phyloP scores from a whole-genome alignment of 1,284 basidiomycete species.

The Austroboletus novae-zelandiae region DNA sequence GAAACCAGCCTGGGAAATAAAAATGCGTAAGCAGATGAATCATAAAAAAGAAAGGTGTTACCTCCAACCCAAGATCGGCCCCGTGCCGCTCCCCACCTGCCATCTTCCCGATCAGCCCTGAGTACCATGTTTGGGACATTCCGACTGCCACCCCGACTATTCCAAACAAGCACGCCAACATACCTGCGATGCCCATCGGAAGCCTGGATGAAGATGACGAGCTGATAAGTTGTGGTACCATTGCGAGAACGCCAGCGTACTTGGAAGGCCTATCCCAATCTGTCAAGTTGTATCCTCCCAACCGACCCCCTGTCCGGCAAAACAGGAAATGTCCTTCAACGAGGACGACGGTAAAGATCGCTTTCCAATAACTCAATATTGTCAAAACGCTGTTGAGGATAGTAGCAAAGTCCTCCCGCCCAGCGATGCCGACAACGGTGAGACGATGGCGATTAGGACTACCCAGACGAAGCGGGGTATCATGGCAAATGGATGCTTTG shows the following conservation, averaged over 20 bases:
- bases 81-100: slow-evolving; percentile 39
- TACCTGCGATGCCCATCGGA: slow-evolving; percentile 55
- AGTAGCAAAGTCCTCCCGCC: slow-evolving; percentile 57
- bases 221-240: background rate
- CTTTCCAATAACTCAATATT: slow-evolving; percentile 63
- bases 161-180: slow-evolving; percentile 47
- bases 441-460: slow-evolving; percentile 48
- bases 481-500: slow-evolving; percentile 49
- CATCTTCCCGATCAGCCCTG: slow-evolving; percentile 45
- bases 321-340: slow-evolving; percentile 60
- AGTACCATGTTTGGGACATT: slow-evolving; percentile 53
- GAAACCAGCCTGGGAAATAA: slow-evolving; percentile 31
- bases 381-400: slow-evolving; percentile 54
- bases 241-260: no score
- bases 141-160: slow-evolving; percentile 48
- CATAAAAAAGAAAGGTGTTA: no score
- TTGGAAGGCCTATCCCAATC: slow-evolving; percentile 50
- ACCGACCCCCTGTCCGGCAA: slow-evolving; percentile 38
- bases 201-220: slow-evolving; percentile 32
- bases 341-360: slow-evolving; percentile 59
- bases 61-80: slow-evolving; percentile 60
- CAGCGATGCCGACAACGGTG: slow-evolving; percentile 60
- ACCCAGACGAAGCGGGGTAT: slow-evolving; percentile 64
- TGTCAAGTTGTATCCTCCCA: slow-evolving; percentile 53
- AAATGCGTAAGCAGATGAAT: no score